These are phyloP conservation scores for Phytopythium aichiense DNA, from an alignment of 352 stramenopile species.

Conservation along the genomic window DNA sequence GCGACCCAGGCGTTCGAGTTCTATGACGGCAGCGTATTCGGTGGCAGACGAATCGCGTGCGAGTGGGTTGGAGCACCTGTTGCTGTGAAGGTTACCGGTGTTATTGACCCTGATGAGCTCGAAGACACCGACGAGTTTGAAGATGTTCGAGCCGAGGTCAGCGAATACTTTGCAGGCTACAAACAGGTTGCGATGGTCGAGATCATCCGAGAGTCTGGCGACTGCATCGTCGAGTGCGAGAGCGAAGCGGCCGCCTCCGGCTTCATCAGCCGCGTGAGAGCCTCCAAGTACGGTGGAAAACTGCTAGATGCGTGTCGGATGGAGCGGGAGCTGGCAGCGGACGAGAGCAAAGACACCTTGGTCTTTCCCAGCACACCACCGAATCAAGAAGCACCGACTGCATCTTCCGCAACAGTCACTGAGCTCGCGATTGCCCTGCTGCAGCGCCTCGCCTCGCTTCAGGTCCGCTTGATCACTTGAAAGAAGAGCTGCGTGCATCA, in stretches of 20 bases:
- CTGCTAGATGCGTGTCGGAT: constrained; percentile 8
- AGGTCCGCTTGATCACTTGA: constrained; percentile 9
- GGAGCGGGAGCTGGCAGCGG: background rate
- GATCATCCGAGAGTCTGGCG: constrained; percentile 10
- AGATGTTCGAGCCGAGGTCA: constrained; percentile 18
- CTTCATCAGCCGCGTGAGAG: constrained; percentile 16
- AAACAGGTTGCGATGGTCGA: constrained; percentile 14
- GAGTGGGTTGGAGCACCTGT: background rate
- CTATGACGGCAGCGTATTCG: constrained; percentile 1
- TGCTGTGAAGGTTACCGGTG: background rate
- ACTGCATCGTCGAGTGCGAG: constrained; percentile 15
- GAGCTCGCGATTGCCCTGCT: constrained; percentile 17
- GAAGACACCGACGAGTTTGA: constrained; percentile 27
- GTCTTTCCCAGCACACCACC: background rate
- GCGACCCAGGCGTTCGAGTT: constrained; percentile 2
- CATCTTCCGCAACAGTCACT: background rate
- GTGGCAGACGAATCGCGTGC: background rate
- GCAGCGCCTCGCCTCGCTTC: constrained; percentile 23
- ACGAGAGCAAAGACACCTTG: background rate
- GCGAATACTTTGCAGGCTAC: constrained; percentile 16
- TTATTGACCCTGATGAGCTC: constrained; percentile 16
- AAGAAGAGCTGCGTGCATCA: background rate
- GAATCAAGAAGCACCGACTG: background rate
- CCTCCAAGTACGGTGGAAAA: constrained; percentile 34
- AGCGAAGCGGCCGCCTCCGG: constrained; percentile 10